Conservation (phyloP, 768 basidiomycete genomes). For the Chlorophyllum brunneum region DNA sequence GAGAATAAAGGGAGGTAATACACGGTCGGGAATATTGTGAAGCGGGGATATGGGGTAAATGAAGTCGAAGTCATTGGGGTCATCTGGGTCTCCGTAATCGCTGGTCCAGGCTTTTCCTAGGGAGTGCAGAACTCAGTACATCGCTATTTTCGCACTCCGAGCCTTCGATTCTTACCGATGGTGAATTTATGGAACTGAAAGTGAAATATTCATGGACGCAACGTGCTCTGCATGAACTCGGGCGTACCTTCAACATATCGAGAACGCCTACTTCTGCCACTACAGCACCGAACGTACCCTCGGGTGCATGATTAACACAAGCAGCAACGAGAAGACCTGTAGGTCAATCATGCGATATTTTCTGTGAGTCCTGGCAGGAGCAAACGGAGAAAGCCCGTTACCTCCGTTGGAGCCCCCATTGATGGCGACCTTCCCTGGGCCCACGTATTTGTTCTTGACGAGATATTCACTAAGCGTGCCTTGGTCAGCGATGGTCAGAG, state of each 20-base stretch:
- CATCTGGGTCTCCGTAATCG: slow-evolving; percentile 76
- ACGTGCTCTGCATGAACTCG: neutral
- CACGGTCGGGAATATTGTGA: slow-evolving; percentile 65
- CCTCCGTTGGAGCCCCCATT: slow-evolving; percentile 85
- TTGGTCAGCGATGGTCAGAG: slow-evolving; percentile 1
- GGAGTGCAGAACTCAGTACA: slow-evolving; percentile 10
- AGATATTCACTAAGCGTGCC: slow-evolving; percentile 53
- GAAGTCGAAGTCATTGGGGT: slow-evolving; percentile 80
- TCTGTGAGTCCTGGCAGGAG: neutral
- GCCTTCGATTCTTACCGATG: slow-evolving; percentile 43
- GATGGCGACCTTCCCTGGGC: slow-evolving; percentile 66
- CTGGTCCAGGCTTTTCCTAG: slow-evolving; percentile 71
- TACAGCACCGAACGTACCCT: slow-evolving; percentile 71
- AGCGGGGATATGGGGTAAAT: slow-evolving; percentile 77
- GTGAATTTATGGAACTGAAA: slow-evolving; percentile 70
- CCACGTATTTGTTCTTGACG: slow-evolving; percentile 67
- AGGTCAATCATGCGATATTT: neutral
- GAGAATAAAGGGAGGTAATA: slow-evolving; percentile 68
- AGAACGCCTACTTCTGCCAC: slow-evolving; percentile 81
- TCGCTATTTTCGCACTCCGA: neutral
- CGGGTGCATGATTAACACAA: slow-evolving; percentile 76
- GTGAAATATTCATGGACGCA: slow-evolving; percentile 1
- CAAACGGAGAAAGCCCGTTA: slow-evolving; percentile 22
- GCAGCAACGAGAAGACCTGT: slow-evolving; percentile 78
- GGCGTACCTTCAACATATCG: slow-evolving; percentile 68